A percentile compares a stretch with the other conserved stretches of the same genome.
These are phyloP conservation scores for Fusarium marasasianum DNA, from an alignment of 2,329 filamentous ascomycete genomes.

Conservation along the genomic window DNA sequence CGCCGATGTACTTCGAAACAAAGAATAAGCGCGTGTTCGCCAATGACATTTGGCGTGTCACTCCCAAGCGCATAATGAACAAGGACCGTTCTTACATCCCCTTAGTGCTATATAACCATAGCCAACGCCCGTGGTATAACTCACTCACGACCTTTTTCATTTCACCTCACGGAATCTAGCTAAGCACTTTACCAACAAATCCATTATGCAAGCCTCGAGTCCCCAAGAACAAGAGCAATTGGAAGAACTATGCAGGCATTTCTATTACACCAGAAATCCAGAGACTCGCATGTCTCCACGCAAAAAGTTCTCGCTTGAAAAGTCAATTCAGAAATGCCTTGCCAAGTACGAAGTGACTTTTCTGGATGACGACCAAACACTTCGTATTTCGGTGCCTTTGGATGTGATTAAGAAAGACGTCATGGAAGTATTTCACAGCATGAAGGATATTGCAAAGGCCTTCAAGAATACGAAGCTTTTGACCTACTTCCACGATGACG, in stretches of 20 bases:
- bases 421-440: accelerated
- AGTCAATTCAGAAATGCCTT: neutral
- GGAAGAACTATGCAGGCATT: neutral
- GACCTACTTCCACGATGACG: neutral
- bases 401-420: neutral
- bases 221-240: neutral
- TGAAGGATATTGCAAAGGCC: neutral
- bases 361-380: neutral
- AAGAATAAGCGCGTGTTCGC: neutral
- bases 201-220: neutral
- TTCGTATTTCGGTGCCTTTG: neutral
- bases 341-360: neutral
- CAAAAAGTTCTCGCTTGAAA: accelerated
- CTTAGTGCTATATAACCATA: neutral
- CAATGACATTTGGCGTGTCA: neutral
- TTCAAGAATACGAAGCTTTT: neutral
- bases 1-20: no score
- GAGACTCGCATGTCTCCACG: neutral
- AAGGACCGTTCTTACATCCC: no score
- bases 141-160: no score
- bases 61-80: neutral
- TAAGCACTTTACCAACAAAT: no score
- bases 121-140: neutral
- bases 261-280: neutral
- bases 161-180: neutral